phyloP scores from a whole-genome alignment of 768 basidiomycete genomes.

The Pleurotus sapidus region DNA sequence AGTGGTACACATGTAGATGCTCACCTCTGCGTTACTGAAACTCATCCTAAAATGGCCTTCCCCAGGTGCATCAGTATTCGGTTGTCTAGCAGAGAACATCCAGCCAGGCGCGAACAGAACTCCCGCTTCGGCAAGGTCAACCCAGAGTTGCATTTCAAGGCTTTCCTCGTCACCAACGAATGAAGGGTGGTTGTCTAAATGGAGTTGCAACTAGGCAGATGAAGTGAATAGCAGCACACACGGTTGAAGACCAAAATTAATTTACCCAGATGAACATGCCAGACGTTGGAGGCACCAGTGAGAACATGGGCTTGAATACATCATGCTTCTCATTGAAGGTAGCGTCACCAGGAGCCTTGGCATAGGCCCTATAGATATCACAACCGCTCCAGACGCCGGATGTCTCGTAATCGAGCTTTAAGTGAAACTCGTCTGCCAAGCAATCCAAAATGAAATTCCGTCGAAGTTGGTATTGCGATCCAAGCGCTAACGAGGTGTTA shows the following conservation, averaged over 20 bases:
- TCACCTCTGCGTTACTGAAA: conserved; percentile 53
- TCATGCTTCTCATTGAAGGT: conserved; percentile 36
- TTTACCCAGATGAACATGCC: conserved; percentile 83
- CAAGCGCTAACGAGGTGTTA: conserved; percentile 36
- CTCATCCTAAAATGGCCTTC: conserved; percentile 56
- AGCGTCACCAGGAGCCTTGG: conserved; percentile 23
- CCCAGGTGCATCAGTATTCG: conserved; percentile 16
- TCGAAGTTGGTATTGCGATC: conserved; percentile 52
- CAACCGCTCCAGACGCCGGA: conserved; percentile 30
- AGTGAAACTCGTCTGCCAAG: conserved; percentile 59
- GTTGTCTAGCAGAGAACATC: conserved; percentile 40
- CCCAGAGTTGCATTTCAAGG: conserved; percentile 57
- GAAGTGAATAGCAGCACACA: neutral
- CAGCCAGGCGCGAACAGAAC: conserved; percentile 61
- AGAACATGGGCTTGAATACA: conserved; percentile 40
- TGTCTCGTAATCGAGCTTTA: conserved; percentile 33
- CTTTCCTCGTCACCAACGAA: conserved; percentile 34
- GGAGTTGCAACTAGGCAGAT: conserved; percentile 48
- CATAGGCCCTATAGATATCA: conserved; percentile 44
- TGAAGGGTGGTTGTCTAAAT: conserved; percentile 56
- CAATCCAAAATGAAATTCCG: conserved; percentile 66
- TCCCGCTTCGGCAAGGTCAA: conserved; percentile 54
- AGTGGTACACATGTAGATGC: conserved; percentile 10
- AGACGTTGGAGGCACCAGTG: conserved; percentile 70
- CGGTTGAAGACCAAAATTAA: neutral